A percentile compares a stretch with the other conserved stretches of the same genome.
Conservation (phyloP, 1,284 basidiomycete genomes). For the Spongispora temasekensis region DNA sequence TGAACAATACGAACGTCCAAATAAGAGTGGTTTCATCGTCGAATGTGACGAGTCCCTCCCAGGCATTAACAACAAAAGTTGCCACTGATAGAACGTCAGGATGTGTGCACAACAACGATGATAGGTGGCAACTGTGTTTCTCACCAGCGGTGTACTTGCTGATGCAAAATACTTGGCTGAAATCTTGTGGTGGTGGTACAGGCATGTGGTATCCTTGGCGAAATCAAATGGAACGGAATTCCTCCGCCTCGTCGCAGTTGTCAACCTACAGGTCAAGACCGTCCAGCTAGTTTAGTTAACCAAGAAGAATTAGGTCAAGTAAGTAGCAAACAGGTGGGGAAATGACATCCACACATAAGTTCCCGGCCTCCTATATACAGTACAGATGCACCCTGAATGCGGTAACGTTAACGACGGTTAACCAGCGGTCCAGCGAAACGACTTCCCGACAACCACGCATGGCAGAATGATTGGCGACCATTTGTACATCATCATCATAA, state of each 20-base stretch:
- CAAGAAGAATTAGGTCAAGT: too few relatives aligned
- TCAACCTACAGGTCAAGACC: too few relatives aligned
- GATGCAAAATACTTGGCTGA: constrained; percentile 1
- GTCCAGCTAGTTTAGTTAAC: too few relatives aligned
- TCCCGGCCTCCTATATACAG: background rate
- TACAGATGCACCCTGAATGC: background rate
- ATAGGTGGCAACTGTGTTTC: background rate
- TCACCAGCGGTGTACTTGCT: constrained; percentile 14
- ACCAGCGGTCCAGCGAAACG: background rate
- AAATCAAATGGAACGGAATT: background rate
- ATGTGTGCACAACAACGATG: background rate
- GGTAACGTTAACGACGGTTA: background rate
- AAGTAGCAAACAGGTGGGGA: too few relatives aligned
- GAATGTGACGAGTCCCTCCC: constrained; percentile 17
- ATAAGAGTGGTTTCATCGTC: constrained; percentile 16
- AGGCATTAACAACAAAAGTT: constrained; percentile 11
- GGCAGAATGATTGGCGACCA: too few relatives aligned
- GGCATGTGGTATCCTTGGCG: constrained; percentile 10
- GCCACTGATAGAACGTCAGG: constrained; percentile 2
- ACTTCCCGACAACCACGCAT: too few relatives aligned
- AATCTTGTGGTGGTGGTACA: background rate
- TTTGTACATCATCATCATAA: too few relatives aligned
- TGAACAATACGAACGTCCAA: constrained; percentile 14
- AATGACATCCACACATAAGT: too few relatives aligned
- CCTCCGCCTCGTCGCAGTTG: background rate